Evolutionary conservation across 2,329 filamentous ascomycete genomes (phyloP), one percentile per base, ranked within the genome.

Genomic region (Didymella pinodella): DNA sequence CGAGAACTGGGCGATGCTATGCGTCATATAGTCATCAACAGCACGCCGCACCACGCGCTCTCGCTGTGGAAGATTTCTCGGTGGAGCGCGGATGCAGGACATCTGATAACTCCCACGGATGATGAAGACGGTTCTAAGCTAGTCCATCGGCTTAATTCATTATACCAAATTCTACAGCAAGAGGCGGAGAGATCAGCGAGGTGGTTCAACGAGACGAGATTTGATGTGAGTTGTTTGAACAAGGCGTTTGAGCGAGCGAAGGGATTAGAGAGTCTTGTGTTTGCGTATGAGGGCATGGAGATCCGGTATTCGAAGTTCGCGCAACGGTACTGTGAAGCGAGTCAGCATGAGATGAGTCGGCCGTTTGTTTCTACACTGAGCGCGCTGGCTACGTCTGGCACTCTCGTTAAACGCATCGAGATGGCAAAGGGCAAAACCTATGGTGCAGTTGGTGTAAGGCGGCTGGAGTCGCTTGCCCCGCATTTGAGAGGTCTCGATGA

Each of bases 301-400:
- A 26, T 36, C 4, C 44, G 43, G 11, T 67, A 63, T 20, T 54
- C 57, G 2, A 66, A 62, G 20, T 69, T 68, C 11, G 54, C 54
- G 3, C 45, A 54, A 0, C 29, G 49, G n/a, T 72, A 72, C 32
- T 71, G 69, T 49, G 61, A 68, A 31, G 49, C 29, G 8, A 67
- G 63, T 40, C 68, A 69, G 44, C 66, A 66, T n/a, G 70, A 73
- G 26, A 72, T 71, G 67, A 67, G 65, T 7, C 57, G 69, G 7
- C 70, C 70, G 1, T 73, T 72, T n/a, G 62, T 73, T 2, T 59
- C 56, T 6, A 69, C 66, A 20, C 63, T 73, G 55, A 25, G 51
- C 16, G 68, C 69, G 1, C 62, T 73, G 12, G 54, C 54, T 2
- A 16, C 47, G 1, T 32, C 47, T 3, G 28, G 20, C 7, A 7